Evolutionary conservation across 352 stramenopile species (phyloP), one percentile per base, ranked within the genome.

Genomic region (Globisporangium alternatum): DNA sequence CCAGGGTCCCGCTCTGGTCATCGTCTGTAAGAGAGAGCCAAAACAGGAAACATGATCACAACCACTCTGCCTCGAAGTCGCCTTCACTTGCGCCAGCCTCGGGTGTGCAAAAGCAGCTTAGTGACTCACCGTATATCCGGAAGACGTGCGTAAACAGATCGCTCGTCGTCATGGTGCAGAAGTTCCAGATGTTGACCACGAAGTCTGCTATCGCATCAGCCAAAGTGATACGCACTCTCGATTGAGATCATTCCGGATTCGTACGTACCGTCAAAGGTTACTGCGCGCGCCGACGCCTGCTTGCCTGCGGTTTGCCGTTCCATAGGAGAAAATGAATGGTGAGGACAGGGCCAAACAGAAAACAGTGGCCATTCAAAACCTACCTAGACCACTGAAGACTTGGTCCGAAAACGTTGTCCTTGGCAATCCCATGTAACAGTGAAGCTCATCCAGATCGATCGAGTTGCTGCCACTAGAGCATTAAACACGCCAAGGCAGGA

Each of bases 161-260:
- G 51, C 69, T 63, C 6, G 47, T 10, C 12, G 60, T 65, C 78
- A 88, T 88, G 3, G 77, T 84, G 43, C 79, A 86, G 45, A 86
- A 83, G 35, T 81, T 88, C 79, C 79, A 88, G 2, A 83, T 67
- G 54, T 86, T 86, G 30, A 83, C 39, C 13, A 88, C 54, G 56
- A 88, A 86, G 67, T 84, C 77, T 81, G 5, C 30, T 19, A 39
- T 13, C 28, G 12, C 19, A 12, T 25, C 17, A 41, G 43, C 39
- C 4, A 15, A 25, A 28, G n/a, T 21, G 9, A 19, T 49, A 49
- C 28, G 19, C 15, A 13, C 12, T 4, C 21, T 19, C 2, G 10
- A 2, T 28, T 43, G 28, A 58, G 5, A 25, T 33, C 7, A 30
- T 3, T n/a, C 5, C 19, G 8, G 19, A n/a, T n/a, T 19, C 28